Percentiles rank a stretch among this genome's conserved stretches.
These are phyloP conservation scores for Heliosperma pusillum DNA, from an alignment of 148 eudicot species.

Conservation along the genomic window DNA sequence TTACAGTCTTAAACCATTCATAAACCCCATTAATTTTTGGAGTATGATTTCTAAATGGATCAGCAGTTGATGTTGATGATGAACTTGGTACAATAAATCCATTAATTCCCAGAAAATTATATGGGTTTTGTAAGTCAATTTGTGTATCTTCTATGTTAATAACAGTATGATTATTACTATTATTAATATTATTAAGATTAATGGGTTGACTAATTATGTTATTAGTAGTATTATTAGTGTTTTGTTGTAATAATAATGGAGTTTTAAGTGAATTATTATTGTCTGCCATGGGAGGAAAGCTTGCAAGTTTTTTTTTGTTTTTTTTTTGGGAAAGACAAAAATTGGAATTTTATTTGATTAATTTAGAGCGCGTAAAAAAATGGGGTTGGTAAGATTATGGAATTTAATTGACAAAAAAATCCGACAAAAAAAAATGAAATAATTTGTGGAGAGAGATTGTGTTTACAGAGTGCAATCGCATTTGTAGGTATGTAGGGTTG, in stretches of 20 bases:
- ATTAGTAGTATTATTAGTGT: neutral
- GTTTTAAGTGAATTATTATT: neutral
- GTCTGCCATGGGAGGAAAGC: conserved; percentile 2
- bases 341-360: neutral
- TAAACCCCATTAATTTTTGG: conserved; percentile 58
- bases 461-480: neutral
- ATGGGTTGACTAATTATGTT: neutral
- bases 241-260: neutral
- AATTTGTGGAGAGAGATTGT: neutral
- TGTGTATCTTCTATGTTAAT: neutral
- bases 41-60: conserved; percentile 86
- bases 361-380: neutral
- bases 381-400: neutral
- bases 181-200: neutral
- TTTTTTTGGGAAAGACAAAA: neutral
- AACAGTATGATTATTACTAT: neutral
- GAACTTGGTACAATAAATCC: neutral
- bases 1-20: conserved; percentile 79
- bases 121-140: neutral
- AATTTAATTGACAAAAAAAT: neutral
- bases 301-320: neutral
- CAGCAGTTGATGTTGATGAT: conserved; percentile 38
- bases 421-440: neutral
- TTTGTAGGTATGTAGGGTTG: neutral
- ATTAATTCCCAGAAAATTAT: neutral